phyloP scores from a whole-genome alignment of 768 basidiomycete genomes.

The Pholiota microspora region DNA sequence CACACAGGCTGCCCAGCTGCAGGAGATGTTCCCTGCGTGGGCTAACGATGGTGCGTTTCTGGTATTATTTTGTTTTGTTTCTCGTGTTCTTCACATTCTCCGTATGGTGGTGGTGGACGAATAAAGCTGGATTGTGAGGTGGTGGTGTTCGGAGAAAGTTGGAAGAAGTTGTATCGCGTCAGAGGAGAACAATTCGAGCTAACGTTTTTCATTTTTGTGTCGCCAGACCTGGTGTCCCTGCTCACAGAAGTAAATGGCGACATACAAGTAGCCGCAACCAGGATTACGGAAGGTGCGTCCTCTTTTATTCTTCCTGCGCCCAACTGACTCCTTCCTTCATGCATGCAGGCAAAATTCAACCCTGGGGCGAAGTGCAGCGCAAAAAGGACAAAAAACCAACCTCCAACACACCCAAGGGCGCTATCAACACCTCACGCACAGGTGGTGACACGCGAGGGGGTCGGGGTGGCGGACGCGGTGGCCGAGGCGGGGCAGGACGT shows the following conservation, averaged over 20 bases:
- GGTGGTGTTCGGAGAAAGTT: too few species aligned
- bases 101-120: too few species aligned
- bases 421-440: conserved; percentile 38
- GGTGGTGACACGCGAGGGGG: conserved; percentile 60
- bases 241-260: conserved; percentile 70
- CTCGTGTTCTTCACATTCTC: too few species aligned
- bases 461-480: conserved; percentile 57
- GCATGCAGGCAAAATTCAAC: conserved; percentile 69
- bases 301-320: conserved; percentile 18
- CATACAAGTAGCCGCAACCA: conserved; percentile 63
- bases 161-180: too few species aligned
- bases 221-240: conserved; percentile 71
- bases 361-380: conserved; percentile 81
- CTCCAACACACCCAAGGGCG: conserved; percentile 24
- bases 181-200: too few species aligned
- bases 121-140: too few species aligned
- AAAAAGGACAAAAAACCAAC: conserved; percentile 82
- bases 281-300: conserved; percentile 69
- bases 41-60: conserved; percentile 70
- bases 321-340: conserved; percentile 6
- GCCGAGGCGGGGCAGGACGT: conserved; percentile 59
- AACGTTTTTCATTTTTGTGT: conserved; percentile 14
- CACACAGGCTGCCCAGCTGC: conserved; percentile 55
- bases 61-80: too few species aligned
- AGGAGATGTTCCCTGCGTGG: conserved; percentile 71